Conservation (phyloP, 2,329 filamentous ascomycete species). For the Colletotrichum sublineola region DNA sequence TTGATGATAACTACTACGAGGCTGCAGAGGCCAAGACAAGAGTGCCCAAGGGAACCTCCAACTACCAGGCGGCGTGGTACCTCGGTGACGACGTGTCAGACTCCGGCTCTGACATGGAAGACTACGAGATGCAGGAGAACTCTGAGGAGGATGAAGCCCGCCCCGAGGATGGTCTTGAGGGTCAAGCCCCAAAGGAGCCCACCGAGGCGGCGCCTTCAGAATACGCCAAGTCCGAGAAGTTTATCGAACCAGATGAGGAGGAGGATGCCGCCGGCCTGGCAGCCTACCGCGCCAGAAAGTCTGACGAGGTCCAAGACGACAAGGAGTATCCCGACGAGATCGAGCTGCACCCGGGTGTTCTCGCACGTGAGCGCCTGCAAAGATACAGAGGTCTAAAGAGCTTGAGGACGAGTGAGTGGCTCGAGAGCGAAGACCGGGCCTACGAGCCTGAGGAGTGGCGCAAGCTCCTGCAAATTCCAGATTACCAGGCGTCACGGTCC, state of each 20-base stretch:
- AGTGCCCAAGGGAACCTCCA: constrained; percentile 90
- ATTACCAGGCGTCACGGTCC: constrained; percentile 88
- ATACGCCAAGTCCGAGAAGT: constrained; percentile 94
- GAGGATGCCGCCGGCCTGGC: constrained; percentile 81
- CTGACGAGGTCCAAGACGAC: constrained; percentile 88
- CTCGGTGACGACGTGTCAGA: constrained; percentile 81
- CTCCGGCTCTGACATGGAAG: constrained; percentile 86
- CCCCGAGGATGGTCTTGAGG: constrained; percentile 88
- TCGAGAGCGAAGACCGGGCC: constrained; percentile 86
- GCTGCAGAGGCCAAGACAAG: constrained; percentile 75
- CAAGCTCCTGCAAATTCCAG: constrained; percentile 85
- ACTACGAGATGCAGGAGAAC: constrained; percentile 70
- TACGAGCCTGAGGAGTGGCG: constrained; percentile 93
- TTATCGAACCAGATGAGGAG: constrained; percentile 87
- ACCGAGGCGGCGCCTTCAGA: constrained; percentile 88
- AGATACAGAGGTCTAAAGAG: constrained; percentile 95
- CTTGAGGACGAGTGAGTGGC: constrained; percentile 88
- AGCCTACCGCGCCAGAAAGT: constrained; percentile 83
- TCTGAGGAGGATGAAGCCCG: constrained; percentile 68
- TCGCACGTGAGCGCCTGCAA: constrained; percentile 86
- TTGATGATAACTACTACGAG: constrained; percentile 82
- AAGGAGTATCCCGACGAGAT: constrained; percentile 98
- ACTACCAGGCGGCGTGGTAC: constrained; percentile 96
- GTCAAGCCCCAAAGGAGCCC: constrained; percentile 72
- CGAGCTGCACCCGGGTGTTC: constrained; percentile 88